Evolutionary conservation across 257 asterid genomes (phyloP).

Genomic region (Scutellaria minor): DNA sequence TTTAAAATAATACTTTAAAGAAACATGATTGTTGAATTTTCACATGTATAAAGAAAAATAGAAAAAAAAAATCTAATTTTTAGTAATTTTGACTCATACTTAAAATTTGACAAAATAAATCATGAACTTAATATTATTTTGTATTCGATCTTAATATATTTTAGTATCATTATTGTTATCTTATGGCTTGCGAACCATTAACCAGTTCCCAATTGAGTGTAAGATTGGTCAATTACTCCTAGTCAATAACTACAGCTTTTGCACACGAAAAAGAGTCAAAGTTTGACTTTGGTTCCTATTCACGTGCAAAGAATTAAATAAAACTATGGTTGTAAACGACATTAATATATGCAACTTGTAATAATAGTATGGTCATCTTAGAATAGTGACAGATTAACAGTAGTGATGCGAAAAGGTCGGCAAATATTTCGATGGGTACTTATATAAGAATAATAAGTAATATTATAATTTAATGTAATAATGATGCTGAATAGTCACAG

Average conservation of each 20-base stretch:
- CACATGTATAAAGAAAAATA: no score
- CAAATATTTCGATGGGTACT: background rate
- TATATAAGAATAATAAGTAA: background rate
- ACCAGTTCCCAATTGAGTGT: background rate
- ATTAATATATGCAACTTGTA: conserved; percentile 21
- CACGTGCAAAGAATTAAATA: background rate
- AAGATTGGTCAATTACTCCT: background rate
- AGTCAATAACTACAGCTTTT: conserved; percentile 19
- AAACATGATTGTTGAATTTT: no score
- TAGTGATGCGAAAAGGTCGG: background rate
- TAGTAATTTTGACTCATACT: no score
- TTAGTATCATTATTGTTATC: no score
- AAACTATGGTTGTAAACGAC: background rate
- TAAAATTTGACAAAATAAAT: no score
- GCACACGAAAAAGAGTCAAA: conserved; percentile 11
- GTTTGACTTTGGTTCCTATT: conserved; percentile 22
- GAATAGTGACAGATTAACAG: background rate
- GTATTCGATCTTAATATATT: no score
- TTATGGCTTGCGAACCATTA: no score
- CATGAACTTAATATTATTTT: no score
- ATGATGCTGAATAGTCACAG: conserved; percentile 1
- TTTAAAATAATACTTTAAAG: no score
- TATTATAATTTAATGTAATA: background rate
- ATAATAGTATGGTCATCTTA: background rate
- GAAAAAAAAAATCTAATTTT: no score